These are phyloP conservation scores for Boeremia lycopersici DNA, from an alignment of 2,329 filamentous ascomycete genomes.

Conservation along the genomic window DNA sequence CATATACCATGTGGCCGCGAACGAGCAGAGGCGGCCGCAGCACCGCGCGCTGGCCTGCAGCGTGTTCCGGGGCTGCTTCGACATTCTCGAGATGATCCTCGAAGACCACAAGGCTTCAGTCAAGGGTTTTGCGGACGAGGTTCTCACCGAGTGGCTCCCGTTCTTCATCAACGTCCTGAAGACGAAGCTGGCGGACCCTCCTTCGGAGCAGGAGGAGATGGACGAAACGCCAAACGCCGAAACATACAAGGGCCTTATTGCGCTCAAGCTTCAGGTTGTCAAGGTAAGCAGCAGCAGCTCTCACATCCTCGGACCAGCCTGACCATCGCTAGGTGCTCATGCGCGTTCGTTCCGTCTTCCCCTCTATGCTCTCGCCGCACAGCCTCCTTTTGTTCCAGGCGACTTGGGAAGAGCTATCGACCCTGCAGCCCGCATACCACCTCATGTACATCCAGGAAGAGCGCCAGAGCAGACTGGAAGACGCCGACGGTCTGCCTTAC, in stretches of 20 bases:
- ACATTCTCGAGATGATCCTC: constrained; percentile 95
- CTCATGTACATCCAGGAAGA: constrained; percentile 85
- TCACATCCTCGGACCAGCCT: constrained; percentile 5
- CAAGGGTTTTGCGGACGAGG: constrained; percentile 86
- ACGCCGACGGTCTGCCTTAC: constrained; percentile 89
- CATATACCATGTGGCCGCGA: constrained; percentile 81
- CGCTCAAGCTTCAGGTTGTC: constrained; percentile 90
- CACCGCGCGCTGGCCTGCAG: constrained; percentile 85
- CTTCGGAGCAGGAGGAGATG: constrained; percentile 63
- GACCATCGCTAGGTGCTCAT: constrained; percentile 69
- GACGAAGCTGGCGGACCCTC: constrained; percentile 68
- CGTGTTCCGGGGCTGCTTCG: constrained; percentile 89
- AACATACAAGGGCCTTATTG: constrained; percentile 79
- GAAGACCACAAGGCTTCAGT: constrained; percentile 88
- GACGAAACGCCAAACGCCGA: constrained; percentile 63
- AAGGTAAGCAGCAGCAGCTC: constrained; percentile 58
- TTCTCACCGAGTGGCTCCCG: constrained; percentile 82
- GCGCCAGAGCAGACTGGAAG: constrained; percentile 84
- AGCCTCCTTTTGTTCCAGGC: constrained; percentile 82
- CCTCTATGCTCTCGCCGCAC: constrained; percentile 79
- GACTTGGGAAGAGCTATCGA: constrained; percentile 85
- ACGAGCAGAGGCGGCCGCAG: constrained; percentile 73
- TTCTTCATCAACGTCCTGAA: constrained; percentile 86
- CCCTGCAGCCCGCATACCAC: constrained; percentile 74
- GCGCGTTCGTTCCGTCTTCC: constrained; percentile 84